These are phyloP conservation scores for Lepiota venenata DNA, from an alignment of 768 basidiomycete species.

Conservation along the genomic window DNA sequence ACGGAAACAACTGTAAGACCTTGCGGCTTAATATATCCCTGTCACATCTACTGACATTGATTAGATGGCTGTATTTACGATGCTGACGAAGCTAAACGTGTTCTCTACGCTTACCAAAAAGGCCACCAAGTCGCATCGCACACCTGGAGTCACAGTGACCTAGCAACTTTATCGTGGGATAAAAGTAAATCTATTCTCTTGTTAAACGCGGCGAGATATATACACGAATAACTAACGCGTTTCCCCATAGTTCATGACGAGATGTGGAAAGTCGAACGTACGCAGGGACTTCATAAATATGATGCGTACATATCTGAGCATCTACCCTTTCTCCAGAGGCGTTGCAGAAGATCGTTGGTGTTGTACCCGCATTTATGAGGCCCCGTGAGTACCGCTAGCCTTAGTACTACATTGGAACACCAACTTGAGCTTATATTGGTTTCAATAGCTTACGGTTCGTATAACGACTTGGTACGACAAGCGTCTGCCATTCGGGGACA, in stretches of 20 bases:
- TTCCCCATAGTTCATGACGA: constrained; percentile 35
- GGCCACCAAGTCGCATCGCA: constrained; percentile 45
- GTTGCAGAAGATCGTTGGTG: constrained; percentile 37
- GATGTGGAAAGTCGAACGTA: constrained; percentile 43
- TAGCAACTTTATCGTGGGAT: constrained; percentile 36
- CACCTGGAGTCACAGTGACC: constrained; percentile 40
- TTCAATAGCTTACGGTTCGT: constrained; percentile 37
- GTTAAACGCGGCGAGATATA: too few species aligned
- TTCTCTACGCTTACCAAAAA: constrained; percentile 32
- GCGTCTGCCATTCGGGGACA: constrained; percentile 32
- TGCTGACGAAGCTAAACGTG: constrained; percentile 25
- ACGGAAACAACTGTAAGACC: constrained; percentile 36
- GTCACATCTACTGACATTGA: background rate
- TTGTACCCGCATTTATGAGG: constrained; percentile 43
- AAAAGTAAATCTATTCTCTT: constrained; percentile 26
- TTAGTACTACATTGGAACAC: background rate
- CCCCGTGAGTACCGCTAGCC: constrained; percentile 29
- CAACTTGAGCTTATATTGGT: background rate
- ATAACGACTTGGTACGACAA: constrained; percentile 43
- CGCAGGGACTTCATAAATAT: constrained; percentile 11
- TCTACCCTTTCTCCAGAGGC: constrained; percentile 27
- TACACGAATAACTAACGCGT: background rate
- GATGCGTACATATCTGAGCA: background rate
- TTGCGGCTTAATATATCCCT: background rate
- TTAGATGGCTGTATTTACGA: constrained; percentile 39